Base-by-base conservation (phyloP, 345 rosid genomes). In the Turnera subulata region DNA sequence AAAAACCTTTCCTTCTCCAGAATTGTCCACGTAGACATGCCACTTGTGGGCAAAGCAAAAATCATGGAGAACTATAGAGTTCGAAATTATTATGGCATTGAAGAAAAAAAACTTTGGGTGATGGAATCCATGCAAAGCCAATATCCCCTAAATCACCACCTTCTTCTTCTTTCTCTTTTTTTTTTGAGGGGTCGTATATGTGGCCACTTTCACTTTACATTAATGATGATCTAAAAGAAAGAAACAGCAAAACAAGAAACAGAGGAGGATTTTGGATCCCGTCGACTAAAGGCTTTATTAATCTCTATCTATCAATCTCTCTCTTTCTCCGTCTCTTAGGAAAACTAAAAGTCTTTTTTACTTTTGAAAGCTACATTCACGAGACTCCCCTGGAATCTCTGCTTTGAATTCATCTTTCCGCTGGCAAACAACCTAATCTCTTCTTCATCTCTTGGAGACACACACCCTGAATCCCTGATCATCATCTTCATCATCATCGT, bases 351-450 rank as follows among this genome's bases (percentile, higher is more conserved):
- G 16, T 11, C 14, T 48, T 79, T 79, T 81, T 33, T 29, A 52
- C 82, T 84, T 82, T 85, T 61, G 63, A 79, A 74, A 75, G 74
- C 67, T 80, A 81, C 84, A 70, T 66, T 89, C 99, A 92, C 99
- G 94, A 71, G 99, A 72, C 69, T 24, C 75, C 88, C 81, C 75
- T 92, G 98, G 84, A 68, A 37, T 67, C 68, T 75, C 73, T 75
- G 72, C 77, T 75, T 67, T 68, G 76, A 78, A 73, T 85, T 80
- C n/a, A 80, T 89, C 83, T 64, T 68, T 76, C 79, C 62, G 50
- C 70, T 78, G 78, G 71, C 56, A 68, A 67, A 58, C 66, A 33
- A 73, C 76, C 85, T 65, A 61, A 72, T 75, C 66, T 67, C 72
- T 53, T 58, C 52, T 53, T 58, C 52, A 67, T 72, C 56, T 44